These are phyloP conservation scores for Ambrosiella beaveri DNA, from an alignment of 2,329 filamentous ascomycete species.

Conservation along the genomic window DNA sequence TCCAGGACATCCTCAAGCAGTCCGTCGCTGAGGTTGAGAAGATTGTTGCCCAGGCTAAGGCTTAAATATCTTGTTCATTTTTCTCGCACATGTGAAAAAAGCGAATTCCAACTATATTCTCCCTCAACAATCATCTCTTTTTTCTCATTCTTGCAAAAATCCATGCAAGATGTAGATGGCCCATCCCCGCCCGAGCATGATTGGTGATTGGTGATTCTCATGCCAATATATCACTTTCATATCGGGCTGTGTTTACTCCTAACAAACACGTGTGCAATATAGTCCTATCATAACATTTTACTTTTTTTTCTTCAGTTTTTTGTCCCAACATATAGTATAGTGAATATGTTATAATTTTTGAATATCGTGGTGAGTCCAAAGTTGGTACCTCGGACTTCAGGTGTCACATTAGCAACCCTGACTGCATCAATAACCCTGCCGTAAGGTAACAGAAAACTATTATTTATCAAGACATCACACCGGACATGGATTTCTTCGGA, in stretches of 20 bases:
- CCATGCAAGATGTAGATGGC: no score
- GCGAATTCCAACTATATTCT: not conserved
- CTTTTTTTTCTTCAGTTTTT: not conserved
- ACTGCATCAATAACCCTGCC: not conserved
- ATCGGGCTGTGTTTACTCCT: constrained; percentile 38
- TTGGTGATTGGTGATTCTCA: not conserved
- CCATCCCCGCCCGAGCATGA: not conserved
- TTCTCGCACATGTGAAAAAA: not conserved
- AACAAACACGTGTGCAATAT: constrained; percentile 25
- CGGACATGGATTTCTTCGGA: not conserved
- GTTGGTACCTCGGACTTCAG: no score
- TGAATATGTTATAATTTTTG: not conserved
- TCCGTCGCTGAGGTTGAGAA: constrained; percentile 92
- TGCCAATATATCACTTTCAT: constrained; percentile 14
- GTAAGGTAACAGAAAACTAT: no score
- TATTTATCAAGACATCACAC: not conserved
- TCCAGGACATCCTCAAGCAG: constrained; percentile 97
- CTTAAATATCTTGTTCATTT: not conserved
- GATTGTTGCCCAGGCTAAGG: constrained; percentile 25
- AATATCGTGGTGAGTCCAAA: no score
- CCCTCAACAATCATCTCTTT: not conserved
- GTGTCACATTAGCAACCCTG: not conserved
- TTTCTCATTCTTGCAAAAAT: no score
- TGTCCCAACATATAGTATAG: no score
- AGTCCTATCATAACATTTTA: not conserved